Base-by-base conservation (phyloP, 2,329 filamentous ascomycete species). In the Trichophyton schoenleinii region DNA sequence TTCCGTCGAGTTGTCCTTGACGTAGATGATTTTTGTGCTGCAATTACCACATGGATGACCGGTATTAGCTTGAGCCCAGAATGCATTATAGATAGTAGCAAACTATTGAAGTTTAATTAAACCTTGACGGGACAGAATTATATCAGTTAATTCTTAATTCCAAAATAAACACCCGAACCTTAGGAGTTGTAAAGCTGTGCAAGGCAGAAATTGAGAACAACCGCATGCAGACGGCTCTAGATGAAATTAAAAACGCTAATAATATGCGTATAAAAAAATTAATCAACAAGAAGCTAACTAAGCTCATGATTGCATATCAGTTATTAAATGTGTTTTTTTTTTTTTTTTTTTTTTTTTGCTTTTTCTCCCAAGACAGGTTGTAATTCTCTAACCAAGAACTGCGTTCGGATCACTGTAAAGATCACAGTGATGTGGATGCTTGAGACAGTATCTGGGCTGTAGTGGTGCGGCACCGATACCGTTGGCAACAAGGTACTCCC, bases 401-500 rank as follows among this genome's bases (percentile, higher is more conserved):
- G 57, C 73, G 11, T 71, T 77, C 73, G 83, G 82, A 64, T 83
- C 70, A 42, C 78, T 75, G 66, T 79, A 76, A 22, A 83, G 66
- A 69, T 83, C 82, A 64, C 82, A 84, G 59, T 78, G 75, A 69
- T 84, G 82, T 11, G 81, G 80, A 66, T 83, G 77, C 71, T 81
- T 75, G 58, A 81, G 65, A 67, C 82, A 84, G 67, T 82, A 83
- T 72, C 82, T 83, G 9, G 81, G 79, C 69, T 81, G 77, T 60
- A 83, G 64, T 2, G 78, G 76, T 20, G 76, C 68, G 9, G 81
- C 81, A 64, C 72, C 70, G 0, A 83, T 73, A 2, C 80, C 80
- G 64, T 78, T 80, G 0, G 80, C 80, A 58, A 83, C 76, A 5
- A 84, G 72, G 64, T 83, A 83, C 71, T 84, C 81, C 44, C 81